Evolutionary conservation across 2,329 filamentous ascomycete genomes (phyloP), one percentile per base, ranked within the genome.

Genomic region (Monilinia aucupariae): DNA sequence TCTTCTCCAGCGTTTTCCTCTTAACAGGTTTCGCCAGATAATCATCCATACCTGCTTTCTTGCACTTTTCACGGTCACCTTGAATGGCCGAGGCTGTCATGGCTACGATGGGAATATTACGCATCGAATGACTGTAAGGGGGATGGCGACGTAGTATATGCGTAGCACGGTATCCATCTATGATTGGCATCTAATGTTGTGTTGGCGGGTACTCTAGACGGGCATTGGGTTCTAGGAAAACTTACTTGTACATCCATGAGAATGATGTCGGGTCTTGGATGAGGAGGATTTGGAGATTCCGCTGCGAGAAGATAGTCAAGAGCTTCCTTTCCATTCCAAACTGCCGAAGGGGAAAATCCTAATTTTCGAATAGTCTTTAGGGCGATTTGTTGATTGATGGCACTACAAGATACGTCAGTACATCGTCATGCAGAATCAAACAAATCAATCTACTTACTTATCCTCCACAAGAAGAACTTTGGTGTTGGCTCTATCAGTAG

Each of bases 401-500:
- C 78, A 70, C 79, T 82, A 41, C 39, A 13, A 45, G 20, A 62
- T 32, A 10, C 59, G 43, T 63, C 45, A 63, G 63, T 53, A 39
- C 30, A 25, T 20, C 15, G 37, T 48, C 39, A 32, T 22, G 22
- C 39, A 34, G 34, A 27, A 43, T 15, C 37, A 4, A 60, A n/a
- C 13, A 20, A 12, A 20, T 13, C n/a, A 48, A 30, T 22, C 13
- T 22, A 79, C 84, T 78, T 77, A 85, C 84, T 92, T 92, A 72
- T 93, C 90, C 75, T 93, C 90, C 2, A 92, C 90, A 1, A 94
- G 84, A 25, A 93, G 76, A n/a, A 93, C 79, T 54, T 90, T 84
- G 7, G 87, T 80, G 45, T 84, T 82, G 61, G 82, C 78, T 61
- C 90, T 80, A 61, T 90, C 86, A 2, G 79, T 74, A 20, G 78